phyloP scores from a whole-genome alignment of 179 eudicot genomes.

The Silene coronaria region DNA sequence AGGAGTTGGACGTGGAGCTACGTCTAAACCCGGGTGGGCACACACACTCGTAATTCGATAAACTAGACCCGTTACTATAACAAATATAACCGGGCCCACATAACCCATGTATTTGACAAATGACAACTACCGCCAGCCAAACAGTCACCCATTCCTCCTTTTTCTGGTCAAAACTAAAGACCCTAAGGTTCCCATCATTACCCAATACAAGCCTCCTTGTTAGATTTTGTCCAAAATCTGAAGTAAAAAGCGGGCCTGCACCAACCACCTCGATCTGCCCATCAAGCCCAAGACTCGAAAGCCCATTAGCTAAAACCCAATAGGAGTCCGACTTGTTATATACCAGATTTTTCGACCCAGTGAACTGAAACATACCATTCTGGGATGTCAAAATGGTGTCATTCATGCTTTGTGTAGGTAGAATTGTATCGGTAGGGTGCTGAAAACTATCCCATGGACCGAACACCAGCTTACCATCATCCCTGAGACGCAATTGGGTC shows the following conservation, averaged over 20 bases:
- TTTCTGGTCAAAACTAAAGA: conserved; percentile 40
- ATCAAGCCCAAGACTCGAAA: conserved; percentile 25
- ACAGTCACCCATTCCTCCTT: conserved; percentile 36
- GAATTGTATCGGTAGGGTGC: conserved; percentile 55
- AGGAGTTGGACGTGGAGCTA: conserved; percentile 18
- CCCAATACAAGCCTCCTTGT: conserved; percentile 49
- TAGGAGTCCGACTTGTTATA: conserved; percentile 33
- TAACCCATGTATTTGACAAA: conserved; percentile 46
- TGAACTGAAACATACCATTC: conserved; percentile 42
- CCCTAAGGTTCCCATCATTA: conserved; percentile 59
- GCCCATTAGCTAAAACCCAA: conserved; percentile 15
- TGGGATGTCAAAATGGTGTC: conserved; percentile 29
- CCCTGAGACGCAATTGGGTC: conserved; percentile 29
- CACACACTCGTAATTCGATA: conserved; percentile 29
- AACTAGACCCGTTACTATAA: conserved; percentile 33
- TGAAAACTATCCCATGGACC: conserved; percentile 57
- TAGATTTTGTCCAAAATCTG: conserved; percentile 42
- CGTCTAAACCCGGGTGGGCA: conserved; percentile 63
- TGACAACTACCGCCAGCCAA: conserved; percentile 55
- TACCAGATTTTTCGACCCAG: conserved; percentile 25
- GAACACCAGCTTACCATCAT: conserved; percentile 46
- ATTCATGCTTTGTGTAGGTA: conserved; percentile 36
- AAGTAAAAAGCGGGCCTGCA: conserved; percentile 9
- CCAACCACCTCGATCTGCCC: conserved; percentile 29
- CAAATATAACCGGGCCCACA: conserved; percentile 69